phyloP scores from a whole-genome alignment of 2,329 filamentous ascomycete species.

The Aspergillus pseudoviridinutans region DNA sequence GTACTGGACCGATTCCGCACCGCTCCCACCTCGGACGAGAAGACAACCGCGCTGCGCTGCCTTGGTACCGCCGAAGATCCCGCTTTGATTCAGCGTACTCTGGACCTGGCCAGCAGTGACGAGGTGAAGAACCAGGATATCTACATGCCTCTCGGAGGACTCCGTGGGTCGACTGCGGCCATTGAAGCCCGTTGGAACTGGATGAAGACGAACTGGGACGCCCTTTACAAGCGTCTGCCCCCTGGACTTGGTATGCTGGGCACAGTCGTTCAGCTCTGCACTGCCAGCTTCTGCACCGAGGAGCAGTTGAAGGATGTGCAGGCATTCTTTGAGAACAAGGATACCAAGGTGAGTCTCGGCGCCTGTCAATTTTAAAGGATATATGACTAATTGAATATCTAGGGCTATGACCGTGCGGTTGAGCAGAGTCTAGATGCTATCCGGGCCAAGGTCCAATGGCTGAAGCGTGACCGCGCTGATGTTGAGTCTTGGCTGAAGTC shows the following conservation, averaged over 20 bases:
- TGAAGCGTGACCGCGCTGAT: conserved; percentile 71
- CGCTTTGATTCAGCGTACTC: conserved; percentile 74
- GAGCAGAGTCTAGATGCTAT: conserved; percentile 87
- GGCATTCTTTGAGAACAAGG: conserved; percentile 75
- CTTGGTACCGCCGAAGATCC: conserved; percentile 75
- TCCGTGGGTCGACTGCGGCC: conserved; percentile 72
- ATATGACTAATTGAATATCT: conserved; percentile 12
- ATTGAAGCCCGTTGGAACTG: conserved; percentile 77
- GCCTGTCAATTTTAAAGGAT: not conserved
- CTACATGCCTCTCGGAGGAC: conserved; percentile 77
- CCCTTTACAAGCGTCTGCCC: conserved; percentile 73
- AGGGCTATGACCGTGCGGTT: conserved; percentile 77
- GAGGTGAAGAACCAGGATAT: conserved; percentile 94
- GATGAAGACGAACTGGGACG: conserved; percentile 87
- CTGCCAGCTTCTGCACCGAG: conserved; percentile 71
- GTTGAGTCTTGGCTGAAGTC: conserved; percentile 69
- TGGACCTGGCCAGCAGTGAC: conserved; percentile 68
- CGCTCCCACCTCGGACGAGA: conserved; percentile 77
- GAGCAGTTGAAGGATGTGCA: conserved; percentile 73
- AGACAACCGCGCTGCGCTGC: conserved; percentile 81
- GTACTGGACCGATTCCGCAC: conserved; percentile 71
- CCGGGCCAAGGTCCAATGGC: conserved; percentile 77
- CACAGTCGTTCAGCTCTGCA: conserved; percentile 76
- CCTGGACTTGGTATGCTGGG: conserved; percentile 85
- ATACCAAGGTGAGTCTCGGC: conserved; percentile 60